Conservation (phyloP, 371 early-diverging fungal genomes). For the Syncephalastrum racemosum region DNA sequence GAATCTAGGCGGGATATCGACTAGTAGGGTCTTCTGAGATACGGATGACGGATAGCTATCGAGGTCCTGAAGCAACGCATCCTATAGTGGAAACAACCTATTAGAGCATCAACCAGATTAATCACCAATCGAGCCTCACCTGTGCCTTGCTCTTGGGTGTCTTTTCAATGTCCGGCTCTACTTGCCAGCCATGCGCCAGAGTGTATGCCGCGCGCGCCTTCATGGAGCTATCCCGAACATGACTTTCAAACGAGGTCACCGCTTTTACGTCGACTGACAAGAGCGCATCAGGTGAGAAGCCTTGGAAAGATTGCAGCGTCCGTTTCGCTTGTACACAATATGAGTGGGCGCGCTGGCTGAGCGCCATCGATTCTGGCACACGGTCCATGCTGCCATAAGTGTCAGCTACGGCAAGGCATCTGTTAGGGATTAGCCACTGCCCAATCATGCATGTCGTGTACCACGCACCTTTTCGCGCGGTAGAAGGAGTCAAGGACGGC, state of each 20-base stretch:
- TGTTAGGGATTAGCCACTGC: constrained; percentile 2
- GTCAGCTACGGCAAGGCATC: constrained; percentile 54
- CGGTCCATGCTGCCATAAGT: constrained; percentile 50
- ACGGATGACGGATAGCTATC: constrained; percentile 52
- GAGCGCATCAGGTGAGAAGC: constrained; percentile 32
- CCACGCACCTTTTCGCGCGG: constrained; percentile 48
- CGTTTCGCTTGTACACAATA: constrained; percentile 54
- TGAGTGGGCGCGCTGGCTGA: constrained; percentile 63
- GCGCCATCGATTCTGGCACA: constrained; percentile 57
- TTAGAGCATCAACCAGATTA: no score
- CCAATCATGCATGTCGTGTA: neutral
- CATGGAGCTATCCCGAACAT: constrained; percentile 52
- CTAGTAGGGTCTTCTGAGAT: constrained; percentile 44
- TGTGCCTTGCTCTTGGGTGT: constrained; percentile 7
- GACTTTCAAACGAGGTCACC: constrained; percentile 43
- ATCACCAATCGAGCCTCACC: constrained; percentile 7
- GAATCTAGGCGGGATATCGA: constrained; percentile 70
- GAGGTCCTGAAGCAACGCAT: constrained; percentile 47
- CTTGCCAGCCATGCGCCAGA: constrained; percentile 40
- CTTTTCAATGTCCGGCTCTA: constrained; percentile 41
- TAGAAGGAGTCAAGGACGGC: constrained; percentile 52
- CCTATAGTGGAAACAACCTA: constrained; percentile 21
- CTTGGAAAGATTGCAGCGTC: constrained; percentile 31
- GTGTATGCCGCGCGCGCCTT: constrained; percentile 63
- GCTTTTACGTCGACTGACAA: constrained; percentile 45